Base-by-base conservation (phyloP, 2,329 filamentous ascomycete genomes). In the Colletotrichum neosansevieriae region DNA sequence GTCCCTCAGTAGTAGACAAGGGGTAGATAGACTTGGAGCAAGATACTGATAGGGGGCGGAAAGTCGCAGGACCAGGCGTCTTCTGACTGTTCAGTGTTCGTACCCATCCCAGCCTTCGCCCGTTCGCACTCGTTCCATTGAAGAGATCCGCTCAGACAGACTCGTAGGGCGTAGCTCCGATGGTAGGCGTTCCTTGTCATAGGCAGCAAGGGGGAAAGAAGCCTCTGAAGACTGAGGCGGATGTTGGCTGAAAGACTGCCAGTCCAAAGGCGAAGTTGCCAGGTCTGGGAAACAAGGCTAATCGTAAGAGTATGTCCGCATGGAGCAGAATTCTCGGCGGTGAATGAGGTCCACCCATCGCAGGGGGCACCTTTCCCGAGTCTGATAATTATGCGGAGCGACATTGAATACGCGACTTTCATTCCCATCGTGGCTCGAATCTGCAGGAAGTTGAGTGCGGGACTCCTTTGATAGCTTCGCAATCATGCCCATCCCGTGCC, bases 271-370 rank as follows among this genome's bases (percentile, higher is more conserved):
- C 17, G 13, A 59, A 19, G 32, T 21, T 29, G 38, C 24, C 13
- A 49, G 15, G 21, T n/a, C 50, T 62, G 49, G 34, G 63, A 49
- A 40, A 17, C 24, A 13, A 56, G 34, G 12, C 42, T 36, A 19
- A 58, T 50, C 36, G 42, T 42, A 36, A 34, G 63, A 32, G 50
- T n/a, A 17, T 44, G 34, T 17, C 4, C 13, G 38, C 6, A 11
- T 34, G 17, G 19, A 15, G 17, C 36, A 19, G 9, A 10, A 13
- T 17, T 24, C 13, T 19, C 21, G 2, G 59, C 58, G 58, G 51
- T 67, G 44, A 51, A 67, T 17, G 50, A 36, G 17, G 24, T 24
- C 17, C 34, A 29, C 13, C 11, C 45, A 24, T 36, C 29, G 24
- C 9, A 4, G 45, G 9, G 17, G 19, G 17, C 21, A 34, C 15